Evolutionary conservation across 2,329 filamentous ascomycete species (phyloP).

Genomic region (Alternaria postmessia): DNA sequence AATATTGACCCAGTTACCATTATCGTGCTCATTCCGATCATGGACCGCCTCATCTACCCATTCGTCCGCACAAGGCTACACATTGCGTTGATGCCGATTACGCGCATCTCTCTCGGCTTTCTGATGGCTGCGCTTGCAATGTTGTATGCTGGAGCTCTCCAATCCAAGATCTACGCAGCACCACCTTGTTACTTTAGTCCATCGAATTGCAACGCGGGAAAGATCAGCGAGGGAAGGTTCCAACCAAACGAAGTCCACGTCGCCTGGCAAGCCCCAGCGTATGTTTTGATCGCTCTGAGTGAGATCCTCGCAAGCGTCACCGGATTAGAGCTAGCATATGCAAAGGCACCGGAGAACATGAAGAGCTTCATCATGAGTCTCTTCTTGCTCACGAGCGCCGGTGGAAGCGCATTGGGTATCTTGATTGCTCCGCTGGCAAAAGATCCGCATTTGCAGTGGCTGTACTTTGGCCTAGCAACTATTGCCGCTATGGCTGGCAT

Average conservation of each 20-base stretch:
- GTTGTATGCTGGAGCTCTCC: constrained; percentile 65
- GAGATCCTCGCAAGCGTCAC: constrained; percentile 60
- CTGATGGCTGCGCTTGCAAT: constrained; percentile 62
- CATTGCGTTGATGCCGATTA: constrained; percentile 58
- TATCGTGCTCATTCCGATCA: constrained; percentile 57
- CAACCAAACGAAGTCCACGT: constrained; percentile 56
- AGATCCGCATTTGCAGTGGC: constrained; percentile 72
- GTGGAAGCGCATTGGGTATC: constrained; percentile 67
- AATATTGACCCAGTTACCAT: constrained; percentile 59
- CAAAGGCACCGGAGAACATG: constrained; percentile 57
- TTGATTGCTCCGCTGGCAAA: constrained; percentile 67
- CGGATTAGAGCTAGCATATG: constrained; percentile 58
- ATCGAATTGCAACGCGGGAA: constrained; percentile 48
- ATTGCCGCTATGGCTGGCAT: constrained; percentile 59
- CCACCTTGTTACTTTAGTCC: constrained; percentile 62
- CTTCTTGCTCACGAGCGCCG: constrained; percentile 68
- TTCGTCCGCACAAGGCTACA: constrained; percentile 52
- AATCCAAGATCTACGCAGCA: constrained; percentile 63
- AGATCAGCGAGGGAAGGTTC: constrained; percentile 39
- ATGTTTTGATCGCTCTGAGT: constrained; percentile 55
- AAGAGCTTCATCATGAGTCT: constrained; percentile 62
- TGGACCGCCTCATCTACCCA: constrained; percentile 57
- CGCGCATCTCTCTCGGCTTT: constrained; percentile 62
- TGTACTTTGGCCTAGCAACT: constrained; percentile 67
- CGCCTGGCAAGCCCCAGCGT: constrained; percentile 56